A percentile compares a stretch with the other conserved stretches of the same genome.
Evolutionary conservation across 371 early-diverging fungal species (phyloP).

Genomic region (Mucor sp.): DNA sequence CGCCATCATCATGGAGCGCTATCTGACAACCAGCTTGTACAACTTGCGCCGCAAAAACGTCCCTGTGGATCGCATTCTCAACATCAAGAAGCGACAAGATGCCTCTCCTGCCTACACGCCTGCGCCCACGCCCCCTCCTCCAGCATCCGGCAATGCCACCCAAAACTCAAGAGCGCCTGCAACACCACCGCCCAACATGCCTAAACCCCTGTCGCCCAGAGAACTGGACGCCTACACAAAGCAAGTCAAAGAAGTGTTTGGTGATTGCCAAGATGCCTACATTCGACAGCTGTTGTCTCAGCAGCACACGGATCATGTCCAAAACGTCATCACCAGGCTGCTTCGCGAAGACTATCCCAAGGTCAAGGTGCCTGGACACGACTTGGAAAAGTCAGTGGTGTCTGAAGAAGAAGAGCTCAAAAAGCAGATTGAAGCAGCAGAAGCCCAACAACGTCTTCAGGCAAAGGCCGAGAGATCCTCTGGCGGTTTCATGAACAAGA

Average conservation of each 20-base stretch:
- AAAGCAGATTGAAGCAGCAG: conserved; percentile 1
- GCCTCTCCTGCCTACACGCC: neutral
- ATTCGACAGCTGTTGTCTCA: conserved; percentile 56
- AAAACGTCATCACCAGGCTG: conserved; percentile 63
- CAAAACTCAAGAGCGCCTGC: neutral
- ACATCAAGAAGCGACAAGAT: conserved; percentile 51
- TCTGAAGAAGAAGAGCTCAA: conserved; percentile 13
- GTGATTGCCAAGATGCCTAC: conserved; percentile 68
- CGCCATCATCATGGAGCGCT: conserved; percentile 63
- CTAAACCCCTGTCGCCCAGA: conserved; percentile 20
- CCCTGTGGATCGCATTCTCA: conserved; percentile 88
- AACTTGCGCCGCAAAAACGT: conserved; percentile 77
- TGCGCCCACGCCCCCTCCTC: neutral
- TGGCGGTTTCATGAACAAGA: conserved; percentile 23
- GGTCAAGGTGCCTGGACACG: neutral
- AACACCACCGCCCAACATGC: conserved; percentile 1
- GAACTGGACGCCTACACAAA: conserved; percentile 45
- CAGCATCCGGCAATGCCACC: neutral
- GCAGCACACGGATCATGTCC: conserved; percentile 59
- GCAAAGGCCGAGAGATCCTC: conserved; percentile 1
- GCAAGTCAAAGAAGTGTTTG: conserved; percentile 64
- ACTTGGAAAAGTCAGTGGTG: neutral
- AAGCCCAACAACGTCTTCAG: neutral
- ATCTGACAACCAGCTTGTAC: conserved; percentile 63
- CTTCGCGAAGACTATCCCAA: conserved; percentile 65